phyloP scores from a whole-genome alignment of 2,329 filamentous ascomycete species.

The Diaporthe longicolla region DNA sequence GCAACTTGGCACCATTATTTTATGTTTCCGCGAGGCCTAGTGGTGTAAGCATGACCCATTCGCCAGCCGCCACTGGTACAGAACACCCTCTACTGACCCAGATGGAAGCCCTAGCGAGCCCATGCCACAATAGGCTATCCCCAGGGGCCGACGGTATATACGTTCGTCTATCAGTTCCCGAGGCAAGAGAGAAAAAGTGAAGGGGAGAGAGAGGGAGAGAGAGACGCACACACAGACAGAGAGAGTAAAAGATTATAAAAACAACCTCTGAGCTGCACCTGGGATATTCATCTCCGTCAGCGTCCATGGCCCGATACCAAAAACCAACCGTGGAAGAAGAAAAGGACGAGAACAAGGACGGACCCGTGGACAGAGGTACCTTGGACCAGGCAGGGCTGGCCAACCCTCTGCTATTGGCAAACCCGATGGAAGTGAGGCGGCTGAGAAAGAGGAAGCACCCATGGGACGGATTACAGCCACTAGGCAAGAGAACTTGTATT shows the following conservation, averaged over 20 bases:
- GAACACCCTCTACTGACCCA: conserved; percentile 11
- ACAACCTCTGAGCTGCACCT: background rate
- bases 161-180: conserved; percentile 26
- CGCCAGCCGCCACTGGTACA: background rate
- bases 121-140: conserved; percentile 1
- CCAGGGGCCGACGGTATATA: conserved; percentile 35
- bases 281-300: background rate
- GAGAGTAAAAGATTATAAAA: background rate
- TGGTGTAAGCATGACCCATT: conserved; percentile 6
- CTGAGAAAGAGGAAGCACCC: conserved; percentile 38
- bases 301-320: conserved; percentile 40
- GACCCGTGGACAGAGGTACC: background rate
- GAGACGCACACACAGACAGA: too few relatives aligned
- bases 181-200: background rate
- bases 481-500: conserved; percentile 29
- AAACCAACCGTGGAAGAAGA: conserved; percentile 40
- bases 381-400: background rate
- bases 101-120: background rate
- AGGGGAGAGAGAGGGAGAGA: background rate
- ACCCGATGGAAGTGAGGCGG: conserved; percentile 29
- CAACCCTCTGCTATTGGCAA: background rate
- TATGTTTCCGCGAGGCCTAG: background rate
- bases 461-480: conserved; percentile 36
- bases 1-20: background rate
- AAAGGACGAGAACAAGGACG: conserved; percentile 27